Evolutionary conservation across 495 filamentous ascomycete species (phyloP), one percentile per base, ranked within the genome.

Genomic region (Xylaria castorea): DNA sequence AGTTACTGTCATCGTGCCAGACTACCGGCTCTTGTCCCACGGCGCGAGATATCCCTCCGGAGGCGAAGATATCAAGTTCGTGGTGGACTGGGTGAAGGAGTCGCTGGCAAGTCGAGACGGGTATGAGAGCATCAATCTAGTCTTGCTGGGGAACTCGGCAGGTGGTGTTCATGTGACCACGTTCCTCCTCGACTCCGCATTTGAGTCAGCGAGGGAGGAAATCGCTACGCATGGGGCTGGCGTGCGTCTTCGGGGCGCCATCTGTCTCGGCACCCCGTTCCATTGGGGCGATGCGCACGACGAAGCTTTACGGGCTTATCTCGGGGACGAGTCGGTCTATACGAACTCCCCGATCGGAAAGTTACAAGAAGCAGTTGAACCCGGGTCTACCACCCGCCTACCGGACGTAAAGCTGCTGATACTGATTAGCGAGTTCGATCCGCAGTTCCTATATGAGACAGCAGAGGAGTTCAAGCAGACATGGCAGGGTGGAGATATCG

Each of bases 111-210:
- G 66, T 58, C 61, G 77, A 44, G 68, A 71, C 3, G 74, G 73
- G 1, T 76, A 77, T 50, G 71, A 75, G 25, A 77, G 71, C 14
- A 75, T 81, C 44, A 78, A 85, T 68, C 61, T 86, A 11, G 79
- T 80, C 63, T 48, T 86, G 7, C 65, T 84, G 61, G 84, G 84
- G 0, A 85, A 86, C 70, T 84, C 82, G 20, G 83, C 83, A 0
- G 83, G 83, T 22, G 83, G 83, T 20, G 79, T 82, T 6, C 83
- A 85, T 68, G 53, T 77, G 12, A 53, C 78, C 1, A 85, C 83
- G 0, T 85, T 80, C 44, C 65, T 84, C 34, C 71, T 85, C 36
- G 78, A 70, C 14, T 64, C 68, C 3, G 63, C 16, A 0, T 83
- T 81, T 50, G 74, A 76, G 50, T 76, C 68, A 44, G 73, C 78